Conservation (phyloP, 495 filamentous ascomycete species). For the Terfezia boudieri region DNA sequence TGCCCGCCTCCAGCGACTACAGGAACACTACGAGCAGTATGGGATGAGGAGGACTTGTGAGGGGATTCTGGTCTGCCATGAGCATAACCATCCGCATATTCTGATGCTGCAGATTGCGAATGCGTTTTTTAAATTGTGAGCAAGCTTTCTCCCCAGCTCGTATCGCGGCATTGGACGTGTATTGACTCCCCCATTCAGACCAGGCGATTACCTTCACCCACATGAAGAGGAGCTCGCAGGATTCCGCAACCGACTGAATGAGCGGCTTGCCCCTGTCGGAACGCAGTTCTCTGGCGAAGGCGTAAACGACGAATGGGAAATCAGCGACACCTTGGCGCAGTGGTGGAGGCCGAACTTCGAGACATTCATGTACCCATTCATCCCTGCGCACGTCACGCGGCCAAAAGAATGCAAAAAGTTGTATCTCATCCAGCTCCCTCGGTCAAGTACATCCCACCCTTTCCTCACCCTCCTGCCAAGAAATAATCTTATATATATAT, state of each 20-base stretch:
- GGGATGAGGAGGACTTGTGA: constrained; percentile 96
- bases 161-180: neutral
- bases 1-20: constrained; percentile 71
- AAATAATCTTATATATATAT: neutral
- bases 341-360: constrained; percentile 99
- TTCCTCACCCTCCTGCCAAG: constrained; percentile 3
- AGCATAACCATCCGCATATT: constrained; percentile 96
- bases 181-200: constrained; percentile 25
- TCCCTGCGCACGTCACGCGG: constrained; percentile 80
- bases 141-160: neutral
- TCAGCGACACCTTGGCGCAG: constrained; percentile 82
- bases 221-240: constrained; percentile 81
- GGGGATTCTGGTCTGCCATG: constrained; percentile 88
- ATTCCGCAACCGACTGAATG: constrained; percentile 79
- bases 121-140: constrained; percentile 88
- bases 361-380: constrained; percentile 98
- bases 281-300: constrained; percentile 70
- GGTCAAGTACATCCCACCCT: constrained; percentile 45
- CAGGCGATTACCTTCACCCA: constrained; percentile 81
- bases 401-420: constrained; percentile 99
- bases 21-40: constrained; percentile 78
- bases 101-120: constrained; percentile 98
- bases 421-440: constrained; percentile 83
- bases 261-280: constrained; percentile 76
- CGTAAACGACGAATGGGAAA: constrained; percentile 73